Percentiles rank a stretch among this genome's conserved stretches.
phyloP scores from a whole-genome alignment of 2,329 filamentous ascomycete genomes.

The Trichoderma cornu-damae region DNA sequence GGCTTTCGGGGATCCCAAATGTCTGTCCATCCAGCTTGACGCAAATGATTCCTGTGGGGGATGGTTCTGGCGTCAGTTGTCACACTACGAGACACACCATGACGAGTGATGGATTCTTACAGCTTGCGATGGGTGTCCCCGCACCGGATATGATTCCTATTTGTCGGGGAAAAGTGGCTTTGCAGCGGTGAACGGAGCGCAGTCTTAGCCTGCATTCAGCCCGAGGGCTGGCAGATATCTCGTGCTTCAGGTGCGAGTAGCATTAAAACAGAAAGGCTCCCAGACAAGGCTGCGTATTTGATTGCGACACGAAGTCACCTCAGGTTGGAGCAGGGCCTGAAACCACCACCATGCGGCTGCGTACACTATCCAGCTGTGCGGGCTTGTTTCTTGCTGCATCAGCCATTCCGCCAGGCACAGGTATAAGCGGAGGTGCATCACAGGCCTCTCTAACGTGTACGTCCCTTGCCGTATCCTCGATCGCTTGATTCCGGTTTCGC shows the following conservation, averaged over 20 bases:
- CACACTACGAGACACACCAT: background rate
- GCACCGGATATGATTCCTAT: conserved; percentile 15
- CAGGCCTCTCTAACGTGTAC: background rate
- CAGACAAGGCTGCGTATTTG: background rate
- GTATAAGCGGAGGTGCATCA: background rate
- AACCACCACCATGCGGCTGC: conserved; percentile 1
- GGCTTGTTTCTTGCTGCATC: background rate
- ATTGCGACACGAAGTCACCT: background rate
- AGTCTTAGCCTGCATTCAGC: background rate
- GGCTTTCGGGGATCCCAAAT: background rate
- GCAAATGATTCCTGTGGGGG: background rate
- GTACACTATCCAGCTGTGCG: background rate
- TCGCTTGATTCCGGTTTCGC: background rate
- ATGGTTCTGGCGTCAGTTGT: background rate
- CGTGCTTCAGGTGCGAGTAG: background rate
- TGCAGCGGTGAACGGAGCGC: conserved; percentile 11
- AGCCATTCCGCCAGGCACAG: conserved; percentile 1
- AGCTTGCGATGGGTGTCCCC: conserved; percentile 5
- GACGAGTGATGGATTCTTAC: conserved; percentile 1
- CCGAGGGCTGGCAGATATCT: background rate
- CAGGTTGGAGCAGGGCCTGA: background rate
- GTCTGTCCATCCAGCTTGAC: background rate
- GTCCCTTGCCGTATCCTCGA: background rate
- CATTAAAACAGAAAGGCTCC: background rate
- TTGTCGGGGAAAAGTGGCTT: conserved; percentile 11